Evolutionary conservation across 2,329 filamentous ascomycete species (phyloP).

Genomic region (Atkinsonella texensis): DNA sequence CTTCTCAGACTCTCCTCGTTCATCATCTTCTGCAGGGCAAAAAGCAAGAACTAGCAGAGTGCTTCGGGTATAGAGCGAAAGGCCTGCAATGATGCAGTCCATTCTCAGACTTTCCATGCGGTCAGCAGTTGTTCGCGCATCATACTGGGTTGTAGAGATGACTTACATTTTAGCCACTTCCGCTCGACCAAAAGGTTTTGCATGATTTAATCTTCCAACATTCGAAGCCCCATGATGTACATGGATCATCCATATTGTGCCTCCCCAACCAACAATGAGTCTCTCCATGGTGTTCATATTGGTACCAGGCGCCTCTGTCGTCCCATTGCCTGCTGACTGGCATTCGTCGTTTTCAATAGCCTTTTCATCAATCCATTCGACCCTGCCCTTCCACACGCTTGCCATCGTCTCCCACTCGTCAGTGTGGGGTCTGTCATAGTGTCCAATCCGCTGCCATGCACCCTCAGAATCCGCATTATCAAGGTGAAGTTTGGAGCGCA

Average conservation of each 20-base stretch:
- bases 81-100: conserved; percentile 94
- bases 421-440: conserved; percentile 78
- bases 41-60: conserved; percentile 87
- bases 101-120: conserved; percentile 59
- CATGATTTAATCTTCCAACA: conserved; percentile 52
- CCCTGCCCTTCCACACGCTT: conserved; percentile 81
- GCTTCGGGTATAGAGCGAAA: conserved; percentile 90
- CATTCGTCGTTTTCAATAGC: conserved; percentile 60
- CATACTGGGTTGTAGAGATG: not conserved
- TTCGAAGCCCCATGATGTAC: conserved; percentile 66
- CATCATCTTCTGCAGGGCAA: conserved; percentile 61
- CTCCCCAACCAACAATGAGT: conserved; percentile 87
- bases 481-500: conserved; percentile 77
- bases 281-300: conserved; percentile 47
- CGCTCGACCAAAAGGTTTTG: conserved; percentile 64
- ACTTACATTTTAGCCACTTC: conserved; percentile 88
- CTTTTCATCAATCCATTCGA: conserved; percentile 86
- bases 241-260: conserved; percentile 91
- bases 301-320: not conserved
- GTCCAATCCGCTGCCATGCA: conserved; percentile 89
- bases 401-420: conserved; percentile 95
- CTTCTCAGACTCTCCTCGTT: conserved; percentile 26
- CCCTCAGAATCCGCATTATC: conserved; percentile 65
- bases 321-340: not conserved
- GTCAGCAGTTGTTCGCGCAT: not conserved